Evolutionary conservation across 2,329 filamentous ascomycete genomes (phyloP), one percentile per base, ranked within the genome.

Genomic region (Nigrograna mackinnonii): DNA sequence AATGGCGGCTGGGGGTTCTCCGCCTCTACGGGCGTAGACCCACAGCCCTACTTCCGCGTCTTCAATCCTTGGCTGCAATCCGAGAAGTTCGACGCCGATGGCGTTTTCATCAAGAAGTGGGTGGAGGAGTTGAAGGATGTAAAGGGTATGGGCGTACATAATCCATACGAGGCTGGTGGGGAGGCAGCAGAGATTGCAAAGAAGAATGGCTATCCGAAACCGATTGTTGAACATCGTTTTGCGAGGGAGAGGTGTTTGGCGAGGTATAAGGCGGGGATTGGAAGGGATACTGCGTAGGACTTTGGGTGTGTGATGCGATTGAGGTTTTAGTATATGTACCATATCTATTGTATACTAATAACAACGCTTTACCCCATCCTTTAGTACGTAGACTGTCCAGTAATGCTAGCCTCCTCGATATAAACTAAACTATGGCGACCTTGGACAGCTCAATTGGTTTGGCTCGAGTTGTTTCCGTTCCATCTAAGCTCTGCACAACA

Each of bases 11-110:
- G 83, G 83, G 84, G 82, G 0, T 85, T 85, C 52, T 69, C 77
- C 18, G 83, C 85, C 4, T 82, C 78, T 14, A 85, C 84, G 0
- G 87, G 89, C 1, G 87, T 91, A 5, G 89, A 95, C 65, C 87
- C 89, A 1, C 88, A 95, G 67, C 90, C 91, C 0, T 96, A 95
- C 63, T 96, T 96, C 50, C 79, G 90, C 5, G 87, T 96, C 38
- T 96, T 96, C 70, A 96, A 95, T 57, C 91, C 91, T 0, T 64
- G 90, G 33, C 70, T 89, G 14, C 91, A 96, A 72, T 89, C 86
- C 54, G 88, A 94, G 75, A 91, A 87, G 68, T 95, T 95, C 55
- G 91, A 96, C 61, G 73, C 79, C 0, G 75, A 86, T 0, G 91
- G 90, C 0, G 81, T 83, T 13, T 96, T 92, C 63, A 95, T 96